Evolutionary conservation across 129 eudicot genomes (phyloP).

Genomic region (Ambrosia artemisiifolia): DNA sequence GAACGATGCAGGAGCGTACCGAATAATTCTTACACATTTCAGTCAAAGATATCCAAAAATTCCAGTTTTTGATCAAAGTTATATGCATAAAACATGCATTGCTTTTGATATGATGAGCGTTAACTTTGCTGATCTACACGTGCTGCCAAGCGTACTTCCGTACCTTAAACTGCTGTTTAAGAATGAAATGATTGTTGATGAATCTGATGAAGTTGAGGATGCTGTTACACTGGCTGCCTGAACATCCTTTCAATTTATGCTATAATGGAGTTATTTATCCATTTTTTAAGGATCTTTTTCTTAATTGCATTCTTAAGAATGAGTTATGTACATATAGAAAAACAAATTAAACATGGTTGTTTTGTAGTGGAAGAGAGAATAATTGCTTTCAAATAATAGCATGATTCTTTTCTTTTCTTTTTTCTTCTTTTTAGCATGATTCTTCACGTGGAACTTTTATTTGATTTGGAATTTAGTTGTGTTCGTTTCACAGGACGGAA

Average conservation of each 20-base stretch:
- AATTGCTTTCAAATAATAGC: not conserved
- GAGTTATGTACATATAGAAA: constrained; percentile 13
- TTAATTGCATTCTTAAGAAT: constrained; percentile 5
- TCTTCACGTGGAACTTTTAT: too few species aligned
- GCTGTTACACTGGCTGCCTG: constrained; percentile 37
- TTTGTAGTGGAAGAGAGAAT: not conserved
- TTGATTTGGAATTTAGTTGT: too few species aligned
- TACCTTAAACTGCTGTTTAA: constrained; percentile 68
- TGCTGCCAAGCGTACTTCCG: constrained; percentile 76
- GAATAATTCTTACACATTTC: constrained; percentile 86
- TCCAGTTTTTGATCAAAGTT: constrained; percentile 68
- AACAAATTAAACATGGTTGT: not conserved
- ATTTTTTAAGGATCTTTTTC: constrained; percentile 4
- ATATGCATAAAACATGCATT: constrained; percentile 80
- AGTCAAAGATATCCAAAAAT: constrained; percentile 93
- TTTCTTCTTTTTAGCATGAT: too few species aligned
- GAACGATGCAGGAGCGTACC: constrained; percentile 69
- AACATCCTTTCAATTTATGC: not conserved
- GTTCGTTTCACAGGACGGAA: too few species aligned
- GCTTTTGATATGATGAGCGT: constrained; percentile 96
- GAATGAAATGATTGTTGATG: constrained; percentile 62
- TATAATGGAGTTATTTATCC: not conserved
- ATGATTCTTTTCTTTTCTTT: not conserved
- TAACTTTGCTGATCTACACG: constrained; percentile 77
- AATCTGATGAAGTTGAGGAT: constrained; percentile 43